Conservation (phyloP, 345 rosid genomes). For the Streptanthus diversifolius region DNA sequence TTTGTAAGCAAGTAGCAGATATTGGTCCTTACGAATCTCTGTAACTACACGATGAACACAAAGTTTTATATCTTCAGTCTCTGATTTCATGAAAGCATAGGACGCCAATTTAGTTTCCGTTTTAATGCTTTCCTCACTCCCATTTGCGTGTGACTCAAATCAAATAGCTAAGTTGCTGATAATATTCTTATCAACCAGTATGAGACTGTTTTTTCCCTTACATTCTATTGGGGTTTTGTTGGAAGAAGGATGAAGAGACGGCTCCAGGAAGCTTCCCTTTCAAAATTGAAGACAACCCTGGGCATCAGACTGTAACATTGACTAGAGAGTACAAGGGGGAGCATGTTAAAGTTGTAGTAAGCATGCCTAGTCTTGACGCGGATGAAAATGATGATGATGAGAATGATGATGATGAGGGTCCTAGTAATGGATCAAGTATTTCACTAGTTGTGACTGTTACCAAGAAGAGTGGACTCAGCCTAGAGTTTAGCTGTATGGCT, state of each 20-base stretch:
- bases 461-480: constrained; percentile 49
- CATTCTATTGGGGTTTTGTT: constrained; percentile 4
- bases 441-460: constrained; percentile 63
- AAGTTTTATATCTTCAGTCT: background rate
- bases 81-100: background rate
- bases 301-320: constrained; percentile 56
- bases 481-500: constrained; percentile 70
- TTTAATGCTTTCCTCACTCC: background rate
- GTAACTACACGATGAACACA: background rate
- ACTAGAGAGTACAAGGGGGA: constrained; percentile 71
- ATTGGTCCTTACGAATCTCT: background rate
- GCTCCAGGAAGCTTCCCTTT: constrained; percentile 66
- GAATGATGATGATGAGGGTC: constrained; percentile 38
- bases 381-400: constrained; percentile 31
- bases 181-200: background rate
- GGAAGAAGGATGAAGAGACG: constrained; percentile 48
- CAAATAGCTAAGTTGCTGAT: background rate
- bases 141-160: background rate
- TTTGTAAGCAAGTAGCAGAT: background rate
- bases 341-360: constrained; percentile 59
- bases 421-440: constrained; percentile 46
- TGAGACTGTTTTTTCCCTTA: background rate
- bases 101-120: background rate
- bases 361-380: constrained; percentile 63
- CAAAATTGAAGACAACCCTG: constrained; percentile 63